Base-by-base conservation (phyloP, 192 early-diverging fungal species). In the Jimgerdemannia flammicorona region DNA sequence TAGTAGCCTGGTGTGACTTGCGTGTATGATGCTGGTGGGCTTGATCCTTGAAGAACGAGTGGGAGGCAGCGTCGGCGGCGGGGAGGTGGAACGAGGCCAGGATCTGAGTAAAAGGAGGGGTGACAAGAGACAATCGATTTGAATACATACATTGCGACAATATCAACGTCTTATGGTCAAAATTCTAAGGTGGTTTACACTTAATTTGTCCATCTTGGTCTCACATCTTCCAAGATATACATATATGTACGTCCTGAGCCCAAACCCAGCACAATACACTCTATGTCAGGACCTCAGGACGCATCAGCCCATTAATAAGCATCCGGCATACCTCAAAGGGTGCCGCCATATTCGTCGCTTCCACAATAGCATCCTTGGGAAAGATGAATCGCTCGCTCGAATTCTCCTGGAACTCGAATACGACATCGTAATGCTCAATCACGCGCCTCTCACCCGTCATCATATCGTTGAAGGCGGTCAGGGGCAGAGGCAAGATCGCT, bases 361-460 rank as follows among this genome's bases (percentile, higher is more conserved):
- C 87, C 19, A 90, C 44, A 20, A 88, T 82, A 43, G 85, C 79
- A n/a, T 88, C 80, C 59, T 83, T 83, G 3, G 91, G 91, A 54
- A 92, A 78, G 40, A 84, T 70, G 64, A 86, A 88, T 4, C 82
- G 78, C 42, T 84, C 82, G 20, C 79, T 78, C 4, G 83, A 74
- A 64, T 78, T 76, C 4, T 92, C 91, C 18, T 81, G 80, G 79
- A 92, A 88, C 72, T 89, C 86, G 69, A 92, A 78, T 3, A 85
- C 82, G 54, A 92, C 74, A 29, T 86, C 84, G 43, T 43, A 44
- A 43, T 74, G 75, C 39, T 78, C 74, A 29, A 78, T 59, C 49
- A 59, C 6, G 14, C 49, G 49, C 14, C 49, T 59, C 49, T 59
- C 49, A 6, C 6, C 49, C 6, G 49, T 6, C 8, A 59, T 14